These are phyloP conservation scores for Juncus effusus DNA, from an alignment of 176 grass and related monocot species.

Conservation along the genomic window DNA sequence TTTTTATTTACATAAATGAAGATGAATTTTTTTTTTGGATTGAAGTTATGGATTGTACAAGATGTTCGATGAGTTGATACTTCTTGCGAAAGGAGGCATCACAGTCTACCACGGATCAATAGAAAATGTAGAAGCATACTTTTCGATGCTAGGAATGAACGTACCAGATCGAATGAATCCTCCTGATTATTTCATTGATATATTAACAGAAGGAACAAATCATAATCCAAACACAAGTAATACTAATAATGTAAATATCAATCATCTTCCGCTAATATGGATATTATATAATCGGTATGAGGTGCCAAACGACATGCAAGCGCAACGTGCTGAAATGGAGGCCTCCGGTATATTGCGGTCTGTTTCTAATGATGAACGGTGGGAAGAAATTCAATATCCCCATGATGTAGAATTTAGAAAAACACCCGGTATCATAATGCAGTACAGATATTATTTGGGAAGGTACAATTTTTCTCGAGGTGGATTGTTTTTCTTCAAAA, in stretches of 20 bases:
- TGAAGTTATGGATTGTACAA: constrained; percentile 71
- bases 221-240: constrained; percentile 55
- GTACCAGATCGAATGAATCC: constrained; percentile 73
- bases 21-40: background rate
- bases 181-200: constrained; percentile 79
- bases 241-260: constrained; percentile 39
- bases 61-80: constrained; percentile 85
- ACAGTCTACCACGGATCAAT: constrained; percentile 67
- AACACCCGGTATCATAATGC: constrained; percentile 58
- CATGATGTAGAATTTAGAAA: constrained; percentile 49
- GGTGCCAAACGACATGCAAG: constrained; percentile 59
- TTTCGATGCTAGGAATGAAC: constrained; percentile 49
- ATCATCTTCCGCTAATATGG: constrained; percentile 55
- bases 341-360: constrained; percentile 35
- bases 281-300: constrained; percentile 59
- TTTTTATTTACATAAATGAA: background rate
- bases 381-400: constrained; percentile 15
- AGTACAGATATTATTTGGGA: constrained; percentile 61
- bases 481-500: too few species aligned
- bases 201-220: constrained; percentile 41
- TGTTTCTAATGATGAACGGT: constrained; percentile 23
- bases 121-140: constrained; percentile 61
- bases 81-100: constrained; percentile 68
- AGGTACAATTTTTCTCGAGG: constrained; percentile 32
- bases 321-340: constrained; percentile 47